phyloP scores from a whole-genome alignment of 1,284 basidiomycete genomes.

The Coriolopsis trogii region DNA sequence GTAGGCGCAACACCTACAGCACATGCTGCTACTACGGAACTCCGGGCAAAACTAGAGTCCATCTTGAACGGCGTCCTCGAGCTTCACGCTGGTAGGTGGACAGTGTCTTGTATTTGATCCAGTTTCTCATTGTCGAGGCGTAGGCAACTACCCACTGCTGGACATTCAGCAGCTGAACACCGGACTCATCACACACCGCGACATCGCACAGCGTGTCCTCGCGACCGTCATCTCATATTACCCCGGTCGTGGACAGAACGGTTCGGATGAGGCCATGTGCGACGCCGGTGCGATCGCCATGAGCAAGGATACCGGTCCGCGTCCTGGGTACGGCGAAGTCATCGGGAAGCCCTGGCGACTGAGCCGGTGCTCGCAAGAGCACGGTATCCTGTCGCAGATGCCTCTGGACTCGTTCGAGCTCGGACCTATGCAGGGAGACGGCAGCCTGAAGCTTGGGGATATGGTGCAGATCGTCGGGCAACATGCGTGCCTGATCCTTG shows the following conservation, averaged over 20 bases:
- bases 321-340: conserved; percentile 72
- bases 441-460: conserved; percentile 58
- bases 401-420: conserved; percentile 28
- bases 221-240: conserved; percentile 80
- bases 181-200: conserved; percentile 54
- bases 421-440: conserved; percentile 26
- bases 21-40: conserved; percentile 67
- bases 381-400: conserved; percentile 66
- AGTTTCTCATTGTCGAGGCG: neutral
- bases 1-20: conserved; percentile 90
- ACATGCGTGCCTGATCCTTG: conserved; percentile 78
- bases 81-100: conserved; percentile 67
- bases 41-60: conserved; percentile 47
- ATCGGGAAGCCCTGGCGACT: conserved; percentile 73
- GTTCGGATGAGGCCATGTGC: conserved; percentile 74
- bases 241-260: conserved; percentile 61
- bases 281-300: conserved; percentile 86
- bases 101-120: neutral
- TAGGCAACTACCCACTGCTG: conserved; percentile 82
- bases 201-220: conserved; percentile 71
- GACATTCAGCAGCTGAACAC: conserved; percentile 87
- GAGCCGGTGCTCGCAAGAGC: conserved; percentile 79
- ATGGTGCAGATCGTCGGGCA: conserved; percentile 71
- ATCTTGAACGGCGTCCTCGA: conserved; percentile 64
- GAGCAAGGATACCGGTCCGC: conserved; percentile 82